Percentiles rank a stretch among this genome's conserved stretches.
Evolutionary conservation across 371 early-diverging fungal species (phyloP).

Genomic region (Conidiobolus coronatus): DNA sequence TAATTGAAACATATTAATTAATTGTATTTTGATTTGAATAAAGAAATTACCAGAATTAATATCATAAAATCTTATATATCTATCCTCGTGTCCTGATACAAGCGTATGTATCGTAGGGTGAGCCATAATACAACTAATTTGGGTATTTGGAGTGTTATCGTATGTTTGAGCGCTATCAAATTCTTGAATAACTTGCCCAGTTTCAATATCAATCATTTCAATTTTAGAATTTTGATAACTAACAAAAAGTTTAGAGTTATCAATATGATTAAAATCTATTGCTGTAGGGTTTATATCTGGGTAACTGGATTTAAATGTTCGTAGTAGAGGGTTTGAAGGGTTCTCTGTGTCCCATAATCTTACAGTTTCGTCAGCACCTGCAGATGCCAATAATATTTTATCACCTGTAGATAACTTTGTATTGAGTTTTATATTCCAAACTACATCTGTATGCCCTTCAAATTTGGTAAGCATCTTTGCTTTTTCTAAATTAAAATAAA

Average conservation of each 20-base stretch:
- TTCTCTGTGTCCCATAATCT: constrained; percentile 55
- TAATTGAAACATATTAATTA: not conserved
- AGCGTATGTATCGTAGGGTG: constrained; percentile 53
- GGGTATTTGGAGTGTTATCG: constrained; percentile 37
- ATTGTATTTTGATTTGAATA: not conserved
- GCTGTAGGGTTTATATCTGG: constrained; percentile 25
- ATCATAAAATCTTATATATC: constrained; percentile 53
- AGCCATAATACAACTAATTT: constrained; percentile 47
- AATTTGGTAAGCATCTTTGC: constrained; percentile 9
- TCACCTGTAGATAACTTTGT: constrained; percentile 8
- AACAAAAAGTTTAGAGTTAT: constrained; percentile 32
- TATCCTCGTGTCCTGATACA: constrained; percentile 60
- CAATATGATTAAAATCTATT: constrained; percentile 34
- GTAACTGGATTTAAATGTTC: constrained; percentile 22
- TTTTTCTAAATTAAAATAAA: too few species aligned
- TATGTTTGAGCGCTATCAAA: constrained; percentile 31
- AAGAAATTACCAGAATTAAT: constrained; percentile 29
- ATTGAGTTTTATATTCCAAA: constrained; percentile 57
- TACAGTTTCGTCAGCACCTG: constrained; percentile 57
- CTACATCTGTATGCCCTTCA: constrained; percentile 58
- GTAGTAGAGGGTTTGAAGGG: constrained; percentile 17
- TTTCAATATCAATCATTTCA: constrained; percentile 51
- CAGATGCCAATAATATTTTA: constrained; percentile 32
- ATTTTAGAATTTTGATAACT: constrained; percentile 39
- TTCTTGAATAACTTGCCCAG: constrained; percentile 27